Conservation (phyloP, 2,329 filamentous ascomycete genomes). For the Dactylellina haptotyla region DNA sequence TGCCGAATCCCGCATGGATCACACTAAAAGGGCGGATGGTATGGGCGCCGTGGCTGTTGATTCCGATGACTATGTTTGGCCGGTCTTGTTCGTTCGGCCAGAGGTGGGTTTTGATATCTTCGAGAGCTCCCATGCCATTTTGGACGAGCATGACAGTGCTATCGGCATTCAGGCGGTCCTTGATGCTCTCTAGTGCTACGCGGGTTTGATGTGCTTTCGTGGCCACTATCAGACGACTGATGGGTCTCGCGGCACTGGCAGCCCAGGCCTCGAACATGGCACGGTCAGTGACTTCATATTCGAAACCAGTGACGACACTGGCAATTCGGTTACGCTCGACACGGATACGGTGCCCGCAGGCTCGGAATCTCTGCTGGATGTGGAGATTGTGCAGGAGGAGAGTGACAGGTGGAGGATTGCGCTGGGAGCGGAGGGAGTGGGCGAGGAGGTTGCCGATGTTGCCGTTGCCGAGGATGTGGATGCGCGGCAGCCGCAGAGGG, state of each 20-base stretch:
- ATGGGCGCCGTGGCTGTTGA: slow-evolving; percentile 70
- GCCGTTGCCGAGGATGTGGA: slow-evolving; percentile 82
- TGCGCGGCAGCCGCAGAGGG: slow-evolving; percentile 62
- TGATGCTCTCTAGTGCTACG: slow-evolving; percentile 73
- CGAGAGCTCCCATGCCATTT: slow-evolving; percentile 84
- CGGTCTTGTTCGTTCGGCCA: slow-evolving; percentile 74
- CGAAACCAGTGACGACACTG: slow-evolving; percentile 56
- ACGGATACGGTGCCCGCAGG: slow-evolving; percentile 63
- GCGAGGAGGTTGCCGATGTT: slow-evolving; percentile 84
- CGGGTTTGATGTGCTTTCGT: slow-evolving; percentile 78
- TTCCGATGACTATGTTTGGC: slow-evolving; percentile 80
- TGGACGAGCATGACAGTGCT: slow-evolving; percentile 81
- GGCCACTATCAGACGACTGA: slow-evolving; percentile 79
- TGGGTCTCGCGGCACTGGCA: slow-evolving; percentile 59
- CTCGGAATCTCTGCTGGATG: slow-evolving; percentile 66
- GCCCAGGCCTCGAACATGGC: slow-evolving; percentile 45
- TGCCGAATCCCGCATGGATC: slow-evolving; percentile 70
- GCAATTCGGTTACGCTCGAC: slow-evolving; percentile 63
- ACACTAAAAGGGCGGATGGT: slow-evolving; percentile 65
- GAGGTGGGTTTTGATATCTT: slow-evolving; percentile 75
- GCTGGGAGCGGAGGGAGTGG: slow-evolving; percentile 72
- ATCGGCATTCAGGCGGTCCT: slow-evolving; percentile 72
- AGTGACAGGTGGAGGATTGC: slow-evolving; percentile 76
- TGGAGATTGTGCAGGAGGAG: slow-evolving; percentile 76
- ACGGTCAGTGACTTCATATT: slow-evolving; percentile 56